phyloP scores from a whole-genome alignment of 441 rosid genomes.

The Syzygium syzygioides region DNA sequence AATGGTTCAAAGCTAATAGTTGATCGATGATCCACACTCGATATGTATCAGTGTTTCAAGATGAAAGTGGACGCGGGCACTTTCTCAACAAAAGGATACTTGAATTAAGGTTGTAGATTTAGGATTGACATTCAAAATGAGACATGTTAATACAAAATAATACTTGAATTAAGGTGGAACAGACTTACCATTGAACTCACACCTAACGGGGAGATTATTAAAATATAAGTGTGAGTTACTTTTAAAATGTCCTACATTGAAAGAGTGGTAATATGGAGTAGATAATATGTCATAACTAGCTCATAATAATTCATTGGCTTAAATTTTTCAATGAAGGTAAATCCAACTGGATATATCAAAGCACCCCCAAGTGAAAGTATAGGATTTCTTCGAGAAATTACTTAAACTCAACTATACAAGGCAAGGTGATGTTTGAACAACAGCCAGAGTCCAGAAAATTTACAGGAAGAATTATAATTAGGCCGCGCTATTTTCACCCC shows the following conservation, averaged over 20 bases:
- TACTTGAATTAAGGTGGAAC: background rate
- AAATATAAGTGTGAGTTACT: background rate
- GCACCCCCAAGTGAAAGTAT: background rate
- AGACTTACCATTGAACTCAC: background rate
- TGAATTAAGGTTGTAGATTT: background rate
- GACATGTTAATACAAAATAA: background rate
- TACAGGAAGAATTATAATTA: too few relatives aligned
- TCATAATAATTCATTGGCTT: background rate
- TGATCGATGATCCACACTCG: background rate
- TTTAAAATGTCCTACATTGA: background rate
- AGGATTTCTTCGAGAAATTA: background rate
- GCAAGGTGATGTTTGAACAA: background rate
- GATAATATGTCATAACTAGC: background rate
- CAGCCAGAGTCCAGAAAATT: background rate
- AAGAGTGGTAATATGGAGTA: background rate
- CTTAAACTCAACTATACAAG: background rate
- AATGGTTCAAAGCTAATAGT: background rate
- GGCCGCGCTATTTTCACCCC: too few relatives aligned
- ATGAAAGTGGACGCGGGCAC: too few relatives aligned
- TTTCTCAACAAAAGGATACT: too few relatives aligned
- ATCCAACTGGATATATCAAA: fast-evolving
- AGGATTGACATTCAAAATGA: background rate
- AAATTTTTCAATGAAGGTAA: fast-evolving
- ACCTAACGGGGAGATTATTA: background rate
- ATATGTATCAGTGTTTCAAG: background rate